Base-by-base conservation (phyloP, 371 early-diverging fungal genomes). In the Apophysomyces elegans region DNA sequence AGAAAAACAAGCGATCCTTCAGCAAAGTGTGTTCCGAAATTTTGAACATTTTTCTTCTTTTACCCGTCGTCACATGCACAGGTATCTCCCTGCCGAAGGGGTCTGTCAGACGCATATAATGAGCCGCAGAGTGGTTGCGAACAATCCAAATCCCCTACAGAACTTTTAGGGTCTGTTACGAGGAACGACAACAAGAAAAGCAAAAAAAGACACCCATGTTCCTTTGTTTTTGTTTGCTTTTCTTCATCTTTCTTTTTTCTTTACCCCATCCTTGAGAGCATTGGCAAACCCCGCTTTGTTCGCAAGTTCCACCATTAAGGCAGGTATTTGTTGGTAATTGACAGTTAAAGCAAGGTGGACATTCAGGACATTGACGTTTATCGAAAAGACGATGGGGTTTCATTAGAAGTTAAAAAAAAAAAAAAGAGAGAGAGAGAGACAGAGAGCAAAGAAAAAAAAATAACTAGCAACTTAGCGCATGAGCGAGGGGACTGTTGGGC, bases 221-320 rank as follows among this genome's bases (percentile, higher is more conserved):
- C 32, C 32, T 26, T 3, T 18, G 18, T 18, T 0, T 18, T 18
- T 18, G 18, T 18, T 26, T 26, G 1, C 2, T 26, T 26, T 26
- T 26, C 3, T 26, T 26, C 32, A 2, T 26, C 3, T 26, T 26
- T 26, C 14, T 21, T 5, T 50, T 60, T 9, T n/a, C 36, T 39
- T 65, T 81, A 82, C 83, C 80, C 83, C 83, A 82, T 18, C 83
- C 83, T 5, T 63, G 37, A 26, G 72, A 75, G 64, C 83, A 82
- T 12, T 46, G 37, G 54, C 83, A 82, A 14, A 61, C 65, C 39
- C 83, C 83, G 54, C 74, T 75, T 7, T 59, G 44, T 36, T 73
- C 75, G 43, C 83, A 82, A n/a, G 7, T 18, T n/a, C 83, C 83
- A 11, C 78, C 83, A 60, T 82, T 82, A 2, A 59, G 63, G 59